Evolutionary conservation across 1,139 yeast species (phyloP).

Genomic region (Ogataea hybrid): DNA sequence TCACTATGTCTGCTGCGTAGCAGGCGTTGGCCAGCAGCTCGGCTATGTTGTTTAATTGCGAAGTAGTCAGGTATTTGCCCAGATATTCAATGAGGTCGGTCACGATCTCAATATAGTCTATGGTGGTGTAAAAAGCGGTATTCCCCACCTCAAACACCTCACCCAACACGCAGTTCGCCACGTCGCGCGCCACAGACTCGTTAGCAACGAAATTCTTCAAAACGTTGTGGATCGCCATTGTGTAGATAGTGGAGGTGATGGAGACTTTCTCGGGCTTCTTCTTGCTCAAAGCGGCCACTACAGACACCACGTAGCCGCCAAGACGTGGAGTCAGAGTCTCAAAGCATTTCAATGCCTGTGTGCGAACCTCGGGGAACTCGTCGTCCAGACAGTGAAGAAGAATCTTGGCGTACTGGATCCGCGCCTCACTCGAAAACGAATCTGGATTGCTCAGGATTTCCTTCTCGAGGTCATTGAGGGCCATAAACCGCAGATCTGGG

Average conservation of each 20-base stretch:
- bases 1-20: constrained; percentile 45
- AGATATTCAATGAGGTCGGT: constrained; percentile 55
- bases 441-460: constrained; percentile 35
- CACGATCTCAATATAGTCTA: constrained; percentile 65
- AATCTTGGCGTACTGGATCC: constrained; percentile 43
- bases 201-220: constrained; percentile 38
- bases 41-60: constrained; percentile 41
- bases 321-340: constrained; percentile 39
- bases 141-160: constrained; percentile 26
- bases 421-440: constrained; percentile 34
- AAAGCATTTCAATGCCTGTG: constrained; percentile 68
- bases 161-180: constrained; percentile 19
- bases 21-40: constrained; percentile 40
- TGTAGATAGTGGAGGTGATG: constrained; percentile 62
- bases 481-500: constrained; percentile 86
- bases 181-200: constrained; percentile 15
- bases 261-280: constrained; percentile 35
- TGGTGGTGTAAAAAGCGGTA: constrained; percentile 35
- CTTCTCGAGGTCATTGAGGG: constrained; percentile 69
- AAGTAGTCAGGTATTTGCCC: constrained; percentile 46
- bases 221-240: constrained; percentile 68
- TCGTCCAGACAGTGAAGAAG: constrained; percentile 59
- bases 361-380: constrained; percentile 72
- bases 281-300: constrained; percentile 29
- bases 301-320: constrained; percentile 27